Conservation (phyloP, 2,329 filamentous ascomycete species). For the Microsporum ferrugineum region DNA sequence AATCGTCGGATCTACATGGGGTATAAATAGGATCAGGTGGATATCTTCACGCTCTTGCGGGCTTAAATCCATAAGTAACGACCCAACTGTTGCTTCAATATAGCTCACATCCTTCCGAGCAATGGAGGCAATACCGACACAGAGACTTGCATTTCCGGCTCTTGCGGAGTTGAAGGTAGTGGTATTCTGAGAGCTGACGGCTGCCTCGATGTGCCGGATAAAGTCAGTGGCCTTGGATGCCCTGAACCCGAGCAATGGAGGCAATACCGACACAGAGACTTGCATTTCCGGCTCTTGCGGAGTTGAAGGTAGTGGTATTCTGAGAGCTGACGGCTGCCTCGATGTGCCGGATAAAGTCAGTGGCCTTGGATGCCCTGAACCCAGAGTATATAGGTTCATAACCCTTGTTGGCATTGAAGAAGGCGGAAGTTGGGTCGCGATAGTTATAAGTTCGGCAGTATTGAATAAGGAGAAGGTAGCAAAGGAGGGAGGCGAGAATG, state of each 20-base stretch:
- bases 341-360: conserved; percentile 17
- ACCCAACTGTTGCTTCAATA: conserved; percentile 34
- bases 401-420: conserved; percentile 20
- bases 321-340: conserved; percentile 5
- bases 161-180: not conserved
- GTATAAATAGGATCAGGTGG: conserved; percentile 35
- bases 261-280: conserved; percentile 36
- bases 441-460: conserved; percentile 18
- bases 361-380: conserved; percentile 17
- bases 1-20: conserved; percentile 31
- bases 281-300: not conserved
- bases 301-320: not conserved
- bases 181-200: conserved; percentile 23
- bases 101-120: conserved; percentile 32
- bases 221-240: conserved; percentile 17
- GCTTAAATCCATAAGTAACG: conserved; percentile 34
- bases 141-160: conserved; percentile 20
- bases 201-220: conserved; percentile 15
- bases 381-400: conserved; percentile 21
- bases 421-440: conserved; percentile 23
- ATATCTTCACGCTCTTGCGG: conserved; percentile 32
- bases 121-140: conserved; percentile 36
- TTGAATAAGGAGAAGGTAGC: conserved; percentile 18
- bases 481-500: conserved; percentile 14
- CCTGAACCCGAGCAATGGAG: conserved; percentile 21